Evolutionary conservation across 2,329 filamentous ascomycete genomes (phyloP).

Genomic region (Colletotrichum musae): DNA sequence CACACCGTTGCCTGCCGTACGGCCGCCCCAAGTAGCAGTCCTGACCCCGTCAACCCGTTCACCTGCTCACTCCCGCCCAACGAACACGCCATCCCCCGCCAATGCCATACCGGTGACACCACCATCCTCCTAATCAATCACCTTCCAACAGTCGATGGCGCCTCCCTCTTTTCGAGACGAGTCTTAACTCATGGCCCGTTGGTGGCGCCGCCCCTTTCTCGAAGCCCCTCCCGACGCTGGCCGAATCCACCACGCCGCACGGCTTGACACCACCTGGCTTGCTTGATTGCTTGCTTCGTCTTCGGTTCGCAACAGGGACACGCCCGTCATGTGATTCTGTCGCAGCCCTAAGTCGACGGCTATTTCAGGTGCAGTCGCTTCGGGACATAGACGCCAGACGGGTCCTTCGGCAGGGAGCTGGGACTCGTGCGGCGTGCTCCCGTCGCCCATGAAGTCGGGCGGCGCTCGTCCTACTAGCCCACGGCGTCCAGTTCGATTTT

Average conservation of each 20-base stretch:
- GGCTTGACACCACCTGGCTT: background rate
- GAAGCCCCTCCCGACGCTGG: constrained; percentile 2
- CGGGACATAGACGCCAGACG: background rate
- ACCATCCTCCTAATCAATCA: background rate
- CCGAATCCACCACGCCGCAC: constrained; percentile 13
- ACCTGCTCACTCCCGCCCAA: constrained; percentile 27
- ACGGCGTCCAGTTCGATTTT: constrained; percentile 24
- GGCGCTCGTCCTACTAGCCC: constrained; percentile 11
- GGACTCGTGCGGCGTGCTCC: background rate
- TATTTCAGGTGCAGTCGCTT: background rate
- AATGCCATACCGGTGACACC: constrained; percentile 21
- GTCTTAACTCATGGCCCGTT: background rate
- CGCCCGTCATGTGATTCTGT: background rate
- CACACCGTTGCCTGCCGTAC: constrained; percentile 2
- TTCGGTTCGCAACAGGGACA: background rate
- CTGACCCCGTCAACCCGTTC: too few species aligned
- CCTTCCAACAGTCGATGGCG: background rate
- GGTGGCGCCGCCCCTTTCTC: background rate
- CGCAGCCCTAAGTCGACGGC: background rate
- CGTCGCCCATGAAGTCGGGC: constrained; percentile 23
- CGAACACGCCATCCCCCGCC: constrained; percentile 24
- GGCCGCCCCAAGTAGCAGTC: constrained; percentile 8
- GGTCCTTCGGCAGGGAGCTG: background rate
- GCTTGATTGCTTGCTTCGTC: background rate
- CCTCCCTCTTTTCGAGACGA: background rate